Evolutionary conservation across 2,329 filamentous ascomycete species (phyloP).

Genomic region (Diatrype stigma): DNA sequence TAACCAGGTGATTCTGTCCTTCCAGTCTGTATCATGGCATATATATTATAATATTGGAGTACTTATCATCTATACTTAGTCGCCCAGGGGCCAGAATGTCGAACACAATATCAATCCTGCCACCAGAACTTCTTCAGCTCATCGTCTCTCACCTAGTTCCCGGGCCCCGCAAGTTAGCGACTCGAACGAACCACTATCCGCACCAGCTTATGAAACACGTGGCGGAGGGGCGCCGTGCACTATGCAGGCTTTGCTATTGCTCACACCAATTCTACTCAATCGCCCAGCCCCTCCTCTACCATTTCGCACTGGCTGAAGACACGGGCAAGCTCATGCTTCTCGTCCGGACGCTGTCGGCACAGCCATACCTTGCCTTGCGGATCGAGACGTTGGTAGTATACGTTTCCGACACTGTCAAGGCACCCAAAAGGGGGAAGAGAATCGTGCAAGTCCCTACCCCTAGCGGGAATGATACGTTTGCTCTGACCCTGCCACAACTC

Average conservation of each 20-base stretch:
- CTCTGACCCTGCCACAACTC: background rate
- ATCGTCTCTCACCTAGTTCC: background rate
- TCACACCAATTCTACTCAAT: background rate
- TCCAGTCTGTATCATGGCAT: too few relatives aligned
- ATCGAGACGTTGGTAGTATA: background rate
- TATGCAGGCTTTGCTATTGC: background rate
- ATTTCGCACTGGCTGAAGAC: background rate
- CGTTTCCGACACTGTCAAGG: background rate
- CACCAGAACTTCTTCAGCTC: background rate
- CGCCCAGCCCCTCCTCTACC: background rate
- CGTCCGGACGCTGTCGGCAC: background rate
- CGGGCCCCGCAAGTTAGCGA: background rate
- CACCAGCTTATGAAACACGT: background rate
- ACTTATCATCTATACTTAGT: too few relatives aligned
- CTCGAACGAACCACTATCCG: background rate
- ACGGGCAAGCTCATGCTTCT: background rate
- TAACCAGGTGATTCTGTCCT: too few relatives aligned
- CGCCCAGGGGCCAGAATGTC: too few relatives aligned
- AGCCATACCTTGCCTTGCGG: background rate
- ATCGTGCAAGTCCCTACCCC: too few relatives aligned
- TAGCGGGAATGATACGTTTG: too few relatives aligned
- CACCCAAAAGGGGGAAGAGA: background rate
- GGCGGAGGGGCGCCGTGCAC: background rate
- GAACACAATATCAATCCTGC: slow-evolving; percentile 1
- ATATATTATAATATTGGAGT: too few relatives aligned